These are phyloP conservation scores for Rubroboletus satanas DNA, from an alignment of 768 basidiomycete genomes.

Conservation along the genomic window DNA sequence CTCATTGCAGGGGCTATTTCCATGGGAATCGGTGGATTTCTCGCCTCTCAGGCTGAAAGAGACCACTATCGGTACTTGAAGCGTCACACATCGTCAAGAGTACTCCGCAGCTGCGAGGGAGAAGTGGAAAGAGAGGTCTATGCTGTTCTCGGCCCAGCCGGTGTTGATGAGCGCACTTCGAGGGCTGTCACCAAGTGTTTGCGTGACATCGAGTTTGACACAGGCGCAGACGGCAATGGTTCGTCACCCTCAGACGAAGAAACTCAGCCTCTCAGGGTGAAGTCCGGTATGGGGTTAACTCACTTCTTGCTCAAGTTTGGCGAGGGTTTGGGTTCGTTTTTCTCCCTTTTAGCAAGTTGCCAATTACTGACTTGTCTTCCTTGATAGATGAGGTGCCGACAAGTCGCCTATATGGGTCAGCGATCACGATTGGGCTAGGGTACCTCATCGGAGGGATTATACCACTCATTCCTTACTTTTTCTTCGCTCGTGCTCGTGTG, in stretches of 20 bases:
- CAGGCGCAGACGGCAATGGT: constrained; percentile 14
- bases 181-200: constrained; percentile 74
- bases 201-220: constrained; percentile 57
- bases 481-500: constrained; percentile 64
- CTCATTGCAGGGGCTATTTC: constrained; percentile 95
- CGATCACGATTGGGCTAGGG: constrained; percentile 92
- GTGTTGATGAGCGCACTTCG: constrained; percentile 81
- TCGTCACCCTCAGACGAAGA: constrained; percentile 47
- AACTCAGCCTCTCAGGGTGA: constrained; percentile 56
- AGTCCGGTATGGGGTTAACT: constrained; percentile 79
- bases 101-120: constrained; percentile 84
- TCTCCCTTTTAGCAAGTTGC: neutral
- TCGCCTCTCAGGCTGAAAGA: constrained; percentile 94
- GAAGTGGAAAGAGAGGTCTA: constrained; percentile 96
- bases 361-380: neutral
- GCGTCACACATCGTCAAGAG: constrained; percentile 71
- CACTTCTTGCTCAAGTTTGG: constrained; percentile 95
- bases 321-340: constrained; percentile 73
- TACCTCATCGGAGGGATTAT: constrained; percentile 93
- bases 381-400: constrained; percentile 81
- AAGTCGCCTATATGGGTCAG: constrained; percentile 80
- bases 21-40: constrained; percentile 98
- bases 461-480: constrained; percentile 91
- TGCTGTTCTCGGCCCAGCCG: constrained; percentile 82
- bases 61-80: constrained; percentile 88